A percentile compares a stretch with the other conserved stretches of the same genome.
These are phyloP conservation scores for Maudiozyma humilis DNA, from an alignment of 1,139 yeast genomes.

Conservation along the genomic window DNA sequence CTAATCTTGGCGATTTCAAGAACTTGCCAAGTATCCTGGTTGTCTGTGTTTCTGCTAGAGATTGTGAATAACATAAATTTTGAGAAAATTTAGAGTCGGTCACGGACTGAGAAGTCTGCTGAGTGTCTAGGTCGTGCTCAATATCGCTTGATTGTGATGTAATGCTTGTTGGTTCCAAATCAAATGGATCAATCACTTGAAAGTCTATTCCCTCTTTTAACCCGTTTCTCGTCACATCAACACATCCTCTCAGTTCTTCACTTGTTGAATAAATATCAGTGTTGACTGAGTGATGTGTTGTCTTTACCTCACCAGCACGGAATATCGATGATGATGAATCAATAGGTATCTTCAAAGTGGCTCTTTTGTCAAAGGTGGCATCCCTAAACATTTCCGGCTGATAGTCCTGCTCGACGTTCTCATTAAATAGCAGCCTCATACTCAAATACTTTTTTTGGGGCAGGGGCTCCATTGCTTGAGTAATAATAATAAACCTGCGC, in stretches of 20 bases:
- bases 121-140: background rate
- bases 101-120: background rate
- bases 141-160: background rate
- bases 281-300: conserved; percentile 22
- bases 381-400: conserved; percentile 44
- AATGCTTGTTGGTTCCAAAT: conserved; percentile 10
- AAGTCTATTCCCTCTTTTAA: conserved; percentile 7
- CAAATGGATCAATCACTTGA: conserved; percentile 30
- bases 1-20: conserved; percentile 24
- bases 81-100: no score
- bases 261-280: conserved; percentile 22
- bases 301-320: conserved; percentile 25
- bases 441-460: conserved; percentile 40
- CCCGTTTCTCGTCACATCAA: conserved; percentile 5
- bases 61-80: no score
- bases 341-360: conserved; percentile 28
- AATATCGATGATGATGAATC: conserved; percentile 16
- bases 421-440: conserved; percentile 43
- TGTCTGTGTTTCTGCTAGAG: conserved; percentile 32
- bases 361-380: conserved; percentile 32
- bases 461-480: conserved; percentile 44
- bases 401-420: conserved; percentile 38
- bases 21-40: conserved; percentile 27
- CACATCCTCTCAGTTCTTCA: conserved; percentile 12
- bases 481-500: conserved; percentile 42